Percentiles rank a stretch among this genome's conserved stretches.
Conservation (phyloP, 495 filamentous ascomycete genomes). For the Penicillium ochrochloron region DNA sequence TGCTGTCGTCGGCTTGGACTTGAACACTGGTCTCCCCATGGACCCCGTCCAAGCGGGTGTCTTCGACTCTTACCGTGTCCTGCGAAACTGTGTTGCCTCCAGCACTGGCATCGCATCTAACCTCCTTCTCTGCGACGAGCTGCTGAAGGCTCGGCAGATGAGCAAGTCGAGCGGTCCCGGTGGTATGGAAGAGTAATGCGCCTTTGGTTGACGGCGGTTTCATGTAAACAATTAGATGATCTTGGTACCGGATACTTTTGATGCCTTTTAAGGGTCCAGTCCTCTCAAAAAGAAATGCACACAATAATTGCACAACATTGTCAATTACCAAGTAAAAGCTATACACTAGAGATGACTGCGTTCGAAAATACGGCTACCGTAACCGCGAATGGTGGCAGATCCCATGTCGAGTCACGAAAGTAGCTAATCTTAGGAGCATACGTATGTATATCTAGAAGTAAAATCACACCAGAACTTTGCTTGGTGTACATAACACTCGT, state of each 20-base stretch:
- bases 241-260: slow-evolving; percentile 21
- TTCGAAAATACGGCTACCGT: not conserved
- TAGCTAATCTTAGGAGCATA: not conserved
- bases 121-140: slow-evolving; percentile 92
- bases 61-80: slow-evolving; percentile 93
- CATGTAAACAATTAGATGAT: slow-evolving; percentile 38
- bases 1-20: slow-evolving; percentile 82
- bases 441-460: not conserved
- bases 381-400: not conserved
- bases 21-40: slow-evolving; percentile 88
- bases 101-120: slow-evolving; percentile 95
- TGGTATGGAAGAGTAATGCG: slow-evolving; percentile 51
- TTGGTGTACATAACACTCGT: not conserved
- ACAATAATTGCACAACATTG: slow-evolving; percentile 24
- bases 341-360: not conserved
- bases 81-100: slow-evolving; percentile 91
- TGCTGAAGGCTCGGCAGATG: slow-evolving; percentile 98
- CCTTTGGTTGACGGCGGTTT: slow-evolving; percentile 29
- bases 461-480: not conserved
- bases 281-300: slow-evolving; percentile 36
- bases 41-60: slow-evolving; percentile 92
- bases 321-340: not conserved
- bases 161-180: slow-evolving; percentile 51
- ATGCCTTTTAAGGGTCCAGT: slow-evolving; percentile 26
- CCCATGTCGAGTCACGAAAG: not conserved